A percentile compares a stretch with the other conserved stretches of the same genome.
These are phyloP conservation scores for Ceratobasidium sp. DNA, from an alignment of 1,284 basidiomycete species.

Conservation along the genomic window DNA sequence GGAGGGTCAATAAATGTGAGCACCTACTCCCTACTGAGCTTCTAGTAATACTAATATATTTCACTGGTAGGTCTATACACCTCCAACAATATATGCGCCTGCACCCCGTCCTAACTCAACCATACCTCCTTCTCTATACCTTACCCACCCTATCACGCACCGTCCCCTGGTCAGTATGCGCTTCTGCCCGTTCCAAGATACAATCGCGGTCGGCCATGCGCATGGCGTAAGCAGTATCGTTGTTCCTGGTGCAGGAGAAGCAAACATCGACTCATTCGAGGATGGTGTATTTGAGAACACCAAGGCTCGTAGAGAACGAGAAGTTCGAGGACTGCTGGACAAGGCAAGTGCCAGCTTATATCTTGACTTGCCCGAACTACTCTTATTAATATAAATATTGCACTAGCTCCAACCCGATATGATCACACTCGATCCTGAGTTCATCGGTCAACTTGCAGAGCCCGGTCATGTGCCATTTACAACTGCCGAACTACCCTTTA, in stretches of 20 bases:
- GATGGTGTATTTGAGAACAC: slow-evolving; percentile 95
- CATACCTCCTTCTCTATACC: slow-evolving; percentile 79
- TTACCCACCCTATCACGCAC: slow-evolving; percentile 82
- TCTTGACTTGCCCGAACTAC: slow-evolving; percentile 3
- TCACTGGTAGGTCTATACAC: slow-evolving; percentile 68
- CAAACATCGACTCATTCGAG: slow-evolving; percentile 93
- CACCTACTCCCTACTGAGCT: slow-evolving; percentile 7
- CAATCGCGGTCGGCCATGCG: slow-evolving; percentile 78
- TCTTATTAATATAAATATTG: not conserved
- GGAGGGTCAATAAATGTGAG: slow-evolving; percentile 85
- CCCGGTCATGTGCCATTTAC: slow-evolving; percentile 67
- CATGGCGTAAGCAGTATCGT: slow-evolving; percentile 85
- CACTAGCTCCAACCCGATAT: slow-evolving; percentile 91
- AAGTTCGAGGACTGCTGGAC: slow-evolving; percentile 90
- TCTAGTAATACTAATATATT: not conserved
- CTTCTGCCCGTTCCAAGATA: slow-evolving; percentile 94
- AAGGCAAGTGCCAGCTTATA: slow-evolving; percentile 66
- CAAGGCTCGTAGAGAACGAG: slow-evolving; percentile 85
- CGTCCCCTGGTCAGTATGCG: slow-evolving; percentile 73
- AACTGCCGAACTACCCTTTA: slow-evolving; percentile 69
- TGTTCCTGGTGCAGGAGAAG: slow-evolving; percentile 92
- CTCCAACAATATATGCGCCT: slow-evolving; percentile 70
- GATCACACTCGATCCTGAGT: slow-evolving; percentile 89
- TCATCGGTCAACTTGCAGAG: slow-evolving; percentile 77
- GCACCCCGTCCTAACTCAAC: slow-evolving; percentile 54